A percentile compares a stretch with the other conserved stretches of the same genome.
phyloP scores from a whole-genome alignment of 768 basidiomycete species.

The Termitomyces sp. region DNA sequence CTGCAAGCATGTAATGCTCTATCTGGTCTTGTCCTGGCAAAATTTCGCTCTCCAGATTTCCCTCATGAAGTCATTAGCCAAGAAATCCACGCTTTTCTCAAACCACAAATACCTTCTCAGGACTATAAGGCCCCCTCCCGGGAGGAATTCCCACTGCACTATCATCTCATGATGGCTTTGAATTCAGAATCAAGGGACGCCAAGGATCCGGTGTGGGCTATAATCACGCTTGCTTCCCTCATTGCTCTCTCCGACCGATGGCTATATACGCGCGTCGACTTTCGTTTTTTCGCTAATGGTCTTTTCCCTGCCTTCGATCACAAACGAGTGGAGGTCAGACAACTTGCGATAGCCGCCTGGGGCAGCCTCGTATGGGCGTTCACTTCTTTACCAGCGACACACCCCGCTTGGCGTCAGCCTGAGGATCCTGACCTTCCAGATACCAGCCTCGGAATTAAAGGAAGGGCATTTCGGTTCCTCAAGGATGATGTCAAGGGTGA shows the following conservation, averaged over 20 bases:
- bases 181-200: slow-evolving; percentile 15
- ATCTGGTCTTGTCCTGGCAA: slow-evolving; percentile 45
- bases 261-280: slow-evolving; percentile 33
- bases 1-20: slow-evolving; percentile 53
- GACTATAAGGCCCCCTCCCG: background rate
- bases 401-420: slow-evolving; percentile 21
- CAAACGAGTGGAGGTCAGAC: slow-evolving; percentile 26
- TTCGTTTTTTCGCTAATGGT: slow-evolving; percentile 32
- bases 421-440: slow-evolving; percentile 8
- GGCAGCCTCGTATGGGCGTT: slow-evolving; percentile 53
- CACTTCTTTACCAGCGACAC: slow-evolving; percentile 16
- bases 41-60: slow-evolving; percentile 17
- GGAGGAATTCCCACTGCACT: slow-evolving; percentile 16
- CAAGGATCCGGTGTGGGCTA: slow-evolving; percentile 36
- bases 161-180: slow-evolving; percentile 22
- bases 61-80: slow-evolving; percentile 20
- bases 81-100: slow-evolving; percentile 21
- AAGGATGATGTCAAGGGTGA: slow-evolving; percentile 41
- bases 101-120: slow-evolving; percentile 13
- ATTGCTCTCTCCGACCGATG: slow-evolving; percentile 38
- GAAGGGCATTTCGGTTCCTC: slow-evolving; percentile 35
- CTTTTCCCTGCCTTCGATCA: slow-evolving; percentile 28
- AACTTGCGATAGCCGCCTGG: slow-evolving; percentile 43
- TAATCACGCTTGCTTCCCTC: slow-evolving; percentile 38
- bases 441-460: slow-evolving; percentile 16